phyloP scores from a whole-genome alignment of 306 rosid species.

The Glycine tomentella region DNA sequence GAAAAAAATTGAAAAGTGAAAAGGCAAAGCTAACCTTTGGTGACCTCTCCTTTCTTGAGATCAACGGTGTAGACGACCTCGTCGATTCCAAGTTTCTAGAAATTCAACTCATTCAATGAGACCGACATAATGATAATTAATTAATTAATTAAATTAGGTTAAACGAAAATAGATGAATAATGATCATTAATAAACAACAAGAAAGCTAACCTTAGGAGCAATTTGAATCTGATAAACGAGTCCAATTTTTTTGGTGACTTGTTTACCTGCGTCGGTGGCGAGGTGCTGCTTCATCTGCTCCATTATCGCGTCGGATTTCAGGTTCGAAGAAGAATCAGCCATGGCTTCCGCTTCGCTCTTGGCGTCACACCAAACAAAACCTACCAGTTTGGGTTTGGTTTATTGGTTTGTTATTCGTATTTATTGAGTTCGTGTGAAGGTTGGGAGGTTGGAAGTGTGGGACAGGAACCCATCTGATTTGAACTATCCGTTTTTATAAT shows the following conservation, averaged over 20 bases:
- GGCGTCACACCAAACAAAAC: background rate
- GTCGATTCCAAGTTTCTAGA: slow-evolving; percentile 82
- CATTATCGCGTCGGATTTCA: slow-evolving; percentile 74
- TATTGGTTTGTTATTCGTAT: background rate
- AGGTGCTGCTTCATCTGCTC: slow-evolving; percentile 86
- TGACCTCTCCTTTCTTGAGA: slow-evolving; percentile 88
- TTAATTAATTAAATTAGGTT: background rate
- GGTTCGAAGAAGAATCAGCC: slow-evolving; percentile 55
- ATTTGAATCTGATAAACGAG: slow-evolving; percentile 87
- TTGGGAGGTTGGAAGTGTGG: background rate
- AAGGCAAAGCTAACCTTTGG: slow-evolving; percentile 63
- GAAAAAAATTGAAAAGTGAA: background rate
- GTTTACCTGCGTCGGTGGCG: slow-evolving; percentile 74
- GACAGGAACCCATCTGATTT: background rate
- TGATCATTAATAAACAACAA: too few species aligned
- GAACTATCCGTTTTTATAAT: background rate
- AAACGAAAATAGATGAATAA: background rate
- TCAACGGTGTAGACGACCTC: slow-evolving; percentile 80
- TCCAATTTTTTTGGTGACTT: slow-evolving; percentile 60
- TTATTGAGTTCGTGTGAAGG: background rate
- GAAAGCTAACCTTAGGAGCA: slow-evolving; percentile 73
- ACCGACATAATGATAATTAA: background rate
- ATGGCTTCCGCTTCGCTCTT: slow-evolving; percentile 9
- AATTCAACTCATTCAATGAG: background rate
- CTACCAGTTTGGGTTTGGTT: background rate